Percentiles rank a stretch among this genome's conserved stretches.
Evolutionary conservation across 805 yeast genomes (phyloP).

Genomic region (Sugiyamaella lignohabitans): DNA sequence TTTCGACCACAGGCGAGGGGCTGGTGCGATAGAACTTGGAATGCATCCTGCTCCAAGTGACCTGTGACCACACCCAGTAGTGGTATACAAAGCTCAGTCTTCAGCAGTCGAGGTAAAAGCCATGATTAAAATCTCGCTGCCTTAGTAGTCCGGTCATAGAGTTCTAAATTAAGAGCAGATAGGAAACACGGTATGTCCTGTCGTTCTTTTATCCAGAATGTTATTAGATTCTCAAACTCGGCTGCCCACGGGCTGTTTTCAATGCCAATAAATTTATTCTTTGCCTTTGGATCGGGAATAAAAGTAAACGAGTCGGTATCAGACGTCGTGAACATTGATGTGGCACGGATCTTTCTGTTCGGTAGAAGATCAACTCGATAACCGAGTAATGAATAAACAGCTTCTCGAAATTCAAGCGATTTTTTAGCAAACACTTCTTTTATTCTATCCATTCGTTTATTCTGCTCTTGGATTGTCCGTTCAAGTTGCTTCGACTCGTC

Average conservation of each 20-base stretch:
- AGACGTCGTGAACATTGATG: constrained; percentile 39
- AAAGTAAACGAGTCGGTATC: constrained; percentile 45
- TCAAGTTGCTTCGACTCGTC: constrained; percentile 43
- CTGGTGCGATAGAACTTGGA: no score
- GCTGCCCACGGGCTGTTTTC: constrained; percentile 29
- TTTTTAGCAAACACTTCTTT: constrained; percentile 55
- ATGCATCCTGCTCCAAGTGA: no score
- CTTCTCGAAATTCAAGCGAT: constrained; percentile 63
- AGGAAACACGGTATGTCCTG: constrained; percentile 71
- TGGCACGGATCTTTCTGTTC: constrained; percentile 49
- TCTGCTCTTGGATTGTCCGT: constrained; percentile 17
- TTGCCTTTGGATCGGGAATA: constrained; percentile 43
- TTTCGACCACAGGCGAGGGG: no score
- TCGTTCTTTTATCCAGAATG: constrained; percentile 61
- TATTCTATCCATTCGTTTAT: constrained; percentile 26
- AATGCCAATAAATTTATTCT: constrained; percentile 43
- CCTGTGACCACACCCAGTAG: no score
- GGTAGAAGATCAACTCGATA: constrained; percentile 62
- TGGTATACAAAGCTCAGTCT: no score
- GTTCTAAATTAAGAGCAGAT: constrained; percentile 62
- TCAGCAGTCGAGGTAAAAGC: no score
- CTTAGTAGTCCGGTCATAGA: constrained; percentile 43
- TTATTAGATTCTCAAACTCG: constrained; percentile 46
- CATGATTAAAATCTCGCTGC: constrained; percentile 15
- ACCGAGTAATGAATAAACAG: constrained; percentile 64